Evolutionary conservation across 768 basidiomycete genomes (phyloP), one percentile per base, ranked within the genome.

Genomic region (Lactarius tabidus): DNA sequence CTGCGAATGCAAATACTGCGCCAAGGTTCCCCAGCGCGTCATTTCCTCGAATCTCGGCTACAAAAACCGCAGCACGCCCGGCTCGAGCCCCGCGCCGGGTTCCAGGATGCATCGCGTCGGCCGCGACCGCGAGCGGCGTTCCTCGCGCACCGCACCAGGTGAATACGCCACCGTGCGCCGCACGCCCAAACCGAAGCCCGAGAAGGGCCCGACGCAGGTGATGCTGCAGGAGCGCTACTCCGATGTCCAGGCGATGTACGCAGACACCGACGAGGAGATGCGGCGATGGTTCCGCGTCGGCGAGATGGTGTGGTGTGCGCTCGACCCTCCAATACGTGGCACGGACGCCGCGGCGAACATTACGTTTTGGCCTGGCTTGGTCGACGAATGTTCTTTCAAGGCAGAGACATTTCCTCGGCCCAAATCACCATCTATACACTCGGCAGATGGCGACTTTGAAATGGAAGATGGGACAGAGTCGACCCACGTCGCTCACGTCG

Each of bases 1-100:
- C 51, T 93, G 91, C 71, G 75, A 76, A 36, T 93, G 91, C 77
- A 91, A 91, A 72, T 93, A 93, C 70, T 93, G 90, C 72, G 76
- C 82, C 48, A 87, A 86, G 70, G 80, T 84, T 67, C 77, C 86
- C 0, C 91, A 93, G 73, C 82, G 81, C 43, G 84, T 87, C 70
- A 87, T 93, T 63, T 88, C 88, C 2, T 80, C 83, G 6, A 79
- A 79, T 15, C 82, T 90, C 76, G 81, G 81, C 10, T 75, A 82
- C 72, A 78, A 67, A 69, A 79, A 67, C 58, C 67, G 36, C 18
- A 9, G 48, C 10, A 63, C 57, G 2, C 56, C 57, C 6, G 29
- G 36, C 18, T 55, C 63, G 59, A 53, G 59, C 39, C 43, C 64
- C 33, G 17, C 59, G n/a, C 29, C 48, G 38, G 52, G 59, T 36